A percentile compares a stretch with the other conserved stretches of the same genome.
These are phyloP conservation scores for Flaveria robusta DNA, from an alignment of 129 eudicot genomes.

Conservation along the genomic window DNA sequence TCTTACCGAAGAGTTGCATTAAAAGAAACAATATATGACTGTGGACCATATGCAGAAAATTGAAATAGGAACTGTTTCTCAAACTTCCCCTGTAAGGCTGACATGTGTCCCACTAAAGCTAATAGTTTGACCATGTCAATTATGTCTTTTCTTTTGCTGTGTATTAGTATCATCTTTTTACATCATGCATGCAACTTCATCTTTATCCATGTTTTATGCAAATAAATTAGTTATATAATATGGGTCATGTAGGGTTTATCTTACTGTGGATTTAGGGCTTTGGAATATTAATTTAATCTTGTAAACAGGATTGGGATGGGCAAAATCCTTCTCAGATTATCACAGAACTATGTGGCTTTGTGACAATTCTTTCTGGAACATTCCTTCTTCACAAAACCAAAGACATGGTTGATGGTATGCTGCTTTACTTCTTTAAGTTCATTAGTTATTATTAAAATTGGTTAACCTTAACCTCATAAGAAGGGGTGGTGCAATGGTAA, in stretches of 20 bases:
- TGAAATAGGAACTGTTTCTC: background rate
- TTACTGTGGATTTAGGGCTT: background rate
- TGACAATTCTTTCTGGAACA: slow-evolving; percentile 96
- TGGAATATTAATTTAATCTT: background rate
- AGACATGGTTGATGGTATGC: slow-evolving; percentile 90
- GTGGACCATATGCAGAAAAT: background rate
- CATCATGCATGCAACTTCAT: slow-evolving; percentile 8
- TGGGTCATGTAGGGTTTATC: background rate
- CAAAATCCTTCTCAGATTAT: slow-evolving; percentile 88
- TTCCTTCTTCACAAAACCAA: slow-evolving; percentile 96
- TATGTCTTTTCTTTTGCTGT: background rate
- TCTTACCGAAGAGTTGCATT: background rate
- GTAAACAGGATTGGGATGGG: slow-evolving; percentile 90
- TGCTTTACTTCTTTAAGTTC: slow-evolving; percentile 3
- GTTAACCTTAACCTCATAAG: background rate
- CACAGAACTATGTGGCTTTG: slow-evolving; percentile 94
- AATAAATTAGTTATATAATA: background rate
- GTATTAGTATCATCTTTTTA: background rate
- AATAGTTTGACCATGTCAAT: background rate
- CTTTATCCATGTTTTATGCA: background rate
- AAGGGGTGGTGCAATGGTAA: background rate
- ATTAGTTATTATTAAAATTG: slow-evolving; percentile 3
- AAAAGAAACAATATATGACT: background rate
- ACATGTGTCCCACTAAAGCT: background rate
- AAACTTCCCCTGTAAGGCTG: background rate